Conservation (phyloP, 441 rosid genomes). For the Croton laevigatus region DNA sequence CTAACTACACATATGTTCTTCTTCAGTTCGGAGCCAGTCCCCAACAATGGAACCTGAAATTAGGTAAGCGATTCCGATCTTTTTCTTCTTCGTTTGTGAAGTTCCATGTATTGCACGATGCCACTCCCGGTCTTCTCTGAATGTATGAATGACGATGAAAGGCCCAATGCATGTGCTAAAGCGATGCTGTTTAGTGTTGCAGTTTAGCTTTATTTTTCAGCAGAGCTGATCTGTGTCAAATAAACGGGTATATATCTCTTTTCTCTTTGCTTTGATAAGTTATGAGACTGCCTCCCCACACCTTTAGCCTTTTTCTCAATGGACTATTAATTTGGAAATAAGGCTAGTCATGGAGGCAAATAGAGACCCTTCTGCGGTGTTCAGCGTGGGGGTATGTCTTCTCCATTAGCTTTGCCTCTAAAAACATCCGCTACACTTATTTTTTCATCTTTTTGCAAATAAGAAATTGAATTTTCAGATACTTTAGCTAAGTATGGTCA, state of each 20-base stretch:
- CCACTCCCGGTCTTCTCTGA: conserved; percentile 68
- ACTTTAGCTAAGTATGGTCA: no score
- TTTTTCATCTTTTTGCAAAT: background rate
- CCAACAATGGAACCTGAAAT: no score
- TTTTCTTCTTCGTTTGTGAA: no score
- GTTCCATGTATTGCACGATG: conserved; percentile 34
- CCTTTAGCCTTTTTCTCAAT: conserved; percentile 54
- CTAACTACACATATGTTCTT: no score
- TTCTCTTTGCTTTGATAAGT: background rate
- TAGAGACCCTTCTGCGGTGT: conserved; percentile 31
- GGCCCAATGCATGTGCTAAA: conserved; percentile 87
- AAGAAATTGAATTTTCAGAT: no score
- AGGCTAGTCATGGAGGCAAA: conserved; percentile 60
- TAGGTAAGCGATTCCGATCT: no score
- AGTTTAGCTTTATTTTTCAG: conserved; percentile 38
- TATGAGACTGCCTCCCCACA: conserved; percentile 38
- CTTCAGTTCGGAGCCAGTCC: no score
- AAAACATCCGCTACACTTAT: conserved; percentile 32
- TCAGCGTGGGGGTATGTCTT: conserved; percentile 46
- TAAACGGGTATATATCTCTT: conserved; percentile 45
- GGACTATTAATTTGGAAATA: conserved; percentile 19
- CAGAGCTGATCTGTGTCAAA: conserved; percentile 74
- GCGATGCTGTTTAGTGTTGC: conserved; percentile 71
- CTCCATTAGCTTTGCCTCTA: conserved; percentile 41
- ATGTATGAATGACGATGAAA: conserved; percentile 17